Evolutionary conservation across 805 yeast species (phyloP), one percentile per base, ranked within the genome.

Genomic region (Ogataea ramenticola): DNA sequence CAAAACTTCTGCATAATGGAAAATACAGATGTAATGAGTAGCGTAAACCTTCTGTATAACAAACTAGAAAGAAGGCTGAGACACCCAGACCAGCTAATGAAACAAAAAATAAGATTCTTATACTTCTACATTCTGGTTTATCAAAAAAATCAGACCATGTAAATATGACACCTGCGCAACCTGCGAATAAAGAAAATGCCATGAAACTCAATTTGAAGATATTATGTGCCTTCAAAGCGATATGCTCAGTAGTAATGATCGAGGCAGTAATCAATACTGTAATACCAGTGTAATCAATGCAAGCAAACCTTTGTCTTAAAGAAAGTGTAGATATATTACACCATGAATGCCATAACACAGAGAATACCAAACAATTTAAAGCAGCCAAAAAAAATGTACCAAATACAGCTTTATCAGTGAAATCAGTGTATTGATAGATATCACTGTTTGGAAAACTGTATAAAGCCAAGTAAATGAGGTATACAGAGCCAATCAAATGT

Each of bases 131-230:
- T 56, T 87, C 95, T 4, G 96, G 96, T 44, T 77, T 74, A 62
- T 93, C 98, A 62, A 93, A 91, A 51, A 70, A 74, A 4, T 96
- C 91, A n/a, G 89, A 79, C 96, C 98, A 91, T 45, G 93, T 87
- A 67, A 91, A 79, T 16, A 72, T 59, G 26, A 87, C 75, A 1
- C 98, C 97, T 17, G 78, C 61, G 2, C 70, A 42, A 3, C 97
- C 96, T 44, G 89, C 77, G 1, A 75, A 33, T 1, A 78, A 58
- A 1, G 96, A 84, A 51, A 82, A 70, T 1, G 68, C 36, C 60
- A 88, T 75, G 62, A 80, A 83, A 3, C 70, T 46, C 11, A 55
- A 57, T 48, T 75, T 75, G 8, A 69, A 49, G 16, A 59, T 38
- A 4, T 82, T 80, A 53, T 75, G 75, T 51, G 82, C 71, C 57